A percentile compares a stretch with the other conserved stretches of the same genome.
phyloP scores from a whole-genome alignment of 352 stramenopile genomes.

The Phytopythium kandeliae region DNA sequence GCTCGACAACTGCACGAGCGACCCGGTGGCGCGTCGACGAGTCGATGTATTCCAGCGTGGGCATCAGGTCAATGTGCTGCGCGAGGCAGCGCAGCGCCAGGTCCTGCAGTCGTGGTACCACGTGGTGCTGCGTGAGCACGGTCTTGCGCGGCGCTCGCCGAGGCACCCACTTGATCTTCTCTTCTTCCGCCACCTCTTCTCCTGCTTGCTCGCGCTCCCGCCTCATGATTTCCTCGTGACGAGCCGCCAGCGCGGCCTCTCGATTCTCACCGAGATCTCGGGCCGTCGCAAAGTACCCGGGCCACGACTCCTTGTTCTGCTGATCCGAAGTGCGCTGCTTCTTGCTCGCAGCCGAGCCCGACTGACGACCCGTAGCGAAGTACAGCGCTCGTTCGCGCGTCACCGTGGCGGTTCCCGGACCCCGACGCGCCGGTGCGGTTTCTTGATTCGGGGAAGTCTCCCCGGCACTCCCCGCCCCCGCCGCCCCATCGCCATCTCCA shows the following conservation, averaged over 20 bases:
- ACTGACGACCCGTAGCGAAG: constrained; percentile 30
- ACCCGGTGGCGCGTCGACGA: constrained; percentile 50
- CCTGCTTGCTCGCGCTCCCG: constrained; percentile 18
- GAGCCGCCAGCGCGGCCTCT: constrained; percentile 46
- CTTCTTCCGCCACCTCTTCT: constrained; percentile 5
- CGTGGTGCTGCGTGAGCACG: constrained; percentile 39
- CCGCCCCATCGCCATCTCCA: neutral
- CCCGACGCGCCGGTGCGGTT: constrained; percentile 1
- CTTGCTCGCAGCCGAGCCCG: neutral
- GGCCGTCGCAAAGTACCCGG: constrained; percentile 72
- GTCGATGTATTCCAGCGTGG: constrained; percentile 69
- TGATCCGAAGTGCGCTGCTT: neutral
- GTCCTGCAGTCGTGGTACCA: constrained; percentile 46
- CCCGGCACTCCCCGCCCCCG: neutral
- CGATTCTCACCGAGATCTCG: constrained; percentile 57
- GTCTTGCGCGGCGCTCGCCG: constrained; percentile 36
- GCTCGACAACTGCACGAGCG: constrained; percentile 45
- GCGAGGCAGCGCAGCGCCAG: constrained; percentile 51
- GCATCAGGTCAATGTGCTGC: constrained; percentile 58
- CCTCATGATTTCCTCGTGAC: constrained; percentile 43
- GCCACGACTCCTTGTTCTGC: constrained; percentile 41
- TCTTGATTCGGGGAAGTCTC: neutral
- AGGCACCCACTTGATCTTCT: constrained; percentile 40
- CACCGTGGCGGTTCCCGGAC: constrained; percentile 21
- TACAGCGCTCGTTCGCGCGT: constrained; percentile 37